Base-by-base conservation (phyloP, 2,329 filamentous ascomycete species). In the Diplodia seriata region DNA sequence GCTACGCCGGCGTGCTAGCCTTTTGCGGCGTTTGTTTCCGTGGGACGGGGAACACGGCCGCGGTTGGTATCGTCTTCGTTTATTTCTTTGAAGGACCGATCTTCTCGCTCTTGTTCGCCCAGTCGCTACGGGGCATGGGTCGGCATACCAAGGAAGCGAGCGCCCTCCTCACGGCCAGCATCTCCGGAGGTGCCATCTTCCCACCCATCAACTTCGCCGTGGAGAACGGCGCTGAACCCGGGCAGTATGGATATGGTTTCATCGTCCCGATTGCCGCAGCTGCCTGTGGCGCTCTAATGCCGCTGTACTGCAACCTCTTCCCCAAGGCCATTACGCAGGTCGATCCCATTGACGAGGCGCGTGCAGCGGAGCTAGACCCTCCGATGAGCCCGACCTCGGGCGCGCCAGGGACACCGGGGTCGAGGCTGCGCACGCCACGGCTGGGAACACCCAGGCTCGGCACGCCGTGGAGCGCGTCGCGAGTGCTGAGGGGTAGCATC, bases 21-120 rank as follows among this genome's bases (percentile, higher is more conserved):
- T 85, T 85, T 70, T 76, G 82, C 2, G 80, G 80, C 0, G 80
- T 87, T 4, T 82, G 81, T 26, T 88, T 87, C 81, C 69, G 40
- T n/a, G 77, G 82, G 1, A 74, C 76, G 3, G 84, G 83, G 11
- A 71, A 77, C 4, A 74, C 79, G 0, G 84, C 81, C 5, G 78
- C 85, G 2, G 79, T 81, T 1, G 80, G 85, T 73, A 76, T 83
- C 15, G 77, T 86, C 65, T 77, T 89, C 70, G 72, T 86, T 56
- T 87, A 85, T 73, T 84, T 88, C 70, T 87, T 88, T 71, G 85
- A 89, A 76, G 86, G 86, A 11, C 86, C 87, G 4, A 78, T 85
- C 2, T 89, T 89, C 76, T 81, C 84, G 50, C 83, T 87, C 59
- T 85, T 88, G 66, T 89, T 85, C 70, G 85, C 85, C 14, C 85